Base-by-base conservation (phyloP, 495 filamentous ascomycete species). In the Parmelia sp. region DNA sequence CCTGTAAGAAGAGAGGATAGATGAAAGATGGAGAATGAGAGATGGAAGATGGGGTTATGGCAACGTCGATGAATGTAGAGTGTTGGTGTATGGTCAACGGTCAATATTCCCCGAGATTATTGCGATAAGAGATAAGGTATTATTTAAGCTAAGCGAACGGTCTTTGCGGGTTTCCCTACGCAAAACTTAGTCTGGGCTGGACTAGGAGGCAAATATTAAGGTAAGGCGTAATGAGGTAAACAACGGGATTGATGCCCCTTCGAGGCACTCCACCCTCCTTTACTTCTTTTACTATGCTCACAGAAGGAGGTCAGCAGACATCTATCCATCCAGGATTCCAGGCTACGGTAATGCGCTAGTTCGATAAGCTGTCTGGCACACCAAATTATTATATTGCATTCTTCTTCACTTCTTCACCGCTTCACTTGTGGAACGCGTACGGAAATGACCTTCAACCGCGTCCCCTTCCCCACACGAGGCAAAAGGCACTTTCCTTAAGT, bases 91-190 rank as follows among this genome's bases (percentile, higher is more conserved):
- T n/a, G n/a, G n/a, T n/a, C n/a, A n/a, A n/a, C n/a, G n/a, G n/a
- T n/a, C n/a, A n/a, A n/a, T n/a, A n/a, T n/a, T n/a, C n/a, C n/a
- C n/a, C n/a, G n/a, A n/a, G n/a, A n/a, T n/a, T 3, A 11, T 11
- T 11, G 10, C 45, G 45, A 49, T 49, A 49, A 49, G 45, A 49
- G 45, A 49, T 49, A 49, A 49, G 45, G 23, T 47, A 47, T 23
- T 47, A 47, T 45, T 45, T 21, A n/a, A 45, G 21, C 21, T 45
- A 45, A 45, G 42, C 42, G 42, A 45, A 45, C 42, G n/a, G n/a
- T n/a, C n/a, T n/a, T n/a, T n/a, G n/a, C n/a, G n/a, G n/a, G n/a
- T n/a, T n/a, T n/a, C n/a, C n/a, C n/a, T n/a, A n/a, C n/a, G n/a
- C n/a, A n/a, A n/a, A n/a, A n/a, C n/a, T n/a, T n/a, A n/a, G n/a